Base-by-base conservation (phyloP, 768 basidiomycete genomes). In the Mycena capillaripes region DNA sequence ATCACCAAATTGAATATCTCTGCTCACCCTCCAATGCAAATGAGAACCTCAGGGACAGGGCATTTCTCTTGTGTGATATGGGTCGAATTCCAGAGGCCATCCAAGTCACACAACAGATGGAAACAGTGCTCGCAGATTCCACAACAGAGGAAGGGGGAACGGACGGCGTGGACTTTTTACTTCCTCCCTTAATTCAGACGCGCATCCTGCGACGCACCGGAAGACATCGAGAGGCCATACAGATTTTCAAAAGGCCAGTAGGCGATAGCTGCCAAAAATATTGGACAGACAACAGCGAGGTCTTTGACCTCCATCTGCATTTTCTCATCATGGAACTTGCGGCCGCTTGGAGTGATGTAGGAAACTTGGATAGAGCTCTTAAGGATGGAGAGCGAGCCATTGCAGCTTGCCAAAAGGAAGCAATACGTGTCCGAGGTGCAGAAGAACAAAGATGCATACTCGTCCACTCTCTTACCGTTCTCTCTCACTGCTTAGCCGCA, bases 401-500 rank as follows among this genome's bases (percentile, higher is more conserved):
- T 17, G 27, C 14, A 19, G 11, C 9, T 3, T 52, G 63, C 52
- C n/a, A 30, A 38, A 27, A 42, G 27, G 27, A 36, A 42, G 14
- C 2, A 34, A 30, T 36, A n/a, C n/a, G n/a, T n/a, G n/a, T n/a
- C n/a, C 5, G 34, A 42, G 2, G 52, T 42, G 42, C 36, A 36
- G 46, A 48, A 21, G 21, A 23, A 21, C 5, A 4, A 32, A 56
- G 44, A 32, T 32, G 3, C 4, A n/a, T 25, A 1, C 53, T 57
- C 6, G 34, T 32, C 0, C 30, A 68, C 56, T 17, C 56, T 11
- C 66, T 67, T 16, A 58, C n/a, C 19, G 50, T 53, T 14, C 57
- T 48, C 8, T 68, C 66, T 4, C 52, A 48, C 29, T 68, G 66
- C 27, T 36, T 68, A 19, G 66, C 66, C 17, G 46, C 46, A 12